Evolutionary conservation across 805 yeast species (phyloP), one percentile per base, ranked within the genome.

Genomic region (Candida nitratophila): DNA sequence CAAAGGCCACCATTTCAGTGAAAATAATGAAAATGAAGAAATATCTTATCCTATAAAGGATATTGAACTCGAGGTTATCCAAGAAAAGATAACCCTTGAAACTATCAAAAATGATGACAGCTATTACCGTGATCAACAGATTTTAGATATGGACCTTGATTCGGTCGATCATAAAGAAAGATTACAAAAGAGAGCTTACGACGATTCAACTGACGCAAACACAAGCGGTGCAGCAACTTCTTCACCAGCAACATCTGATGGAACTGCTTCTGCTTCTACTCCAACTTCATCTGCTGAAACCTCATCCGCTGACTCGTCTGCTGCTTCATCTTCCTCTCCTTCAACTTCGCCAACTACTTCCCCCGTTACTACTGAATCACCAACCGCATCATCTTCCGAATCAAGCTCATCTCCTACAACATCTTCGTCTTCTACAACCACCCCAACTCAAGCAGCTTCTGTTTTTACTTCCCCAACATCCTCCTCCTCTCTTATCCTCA

Each of bases 321-420:
- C 42, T 8, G 17, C 40, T 9, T 21, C 42, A 12, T 34, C 44
- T 22, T 27, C 22, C 54, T 24, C 41, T 62, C 17, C 9, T 19
- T 39, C 44, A 21, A 14, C 34, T n/a, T 14, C 42, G 1, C 27
- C 42, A 17, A 42, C 61, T 15, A 29, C 56, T 12, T n/a, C 57
- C 2, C 20, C 56, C 16, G 35, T 62, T 10, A 41, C 62, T n/a
- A n/a, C n/a, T n/a, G n/a, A n/a, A n/a, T n/a, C n/a, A n/a, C n/a
- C n/a, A n/a, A n/a, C n/a, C n/a, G n/a, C n/a, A n/a, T n/a, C n/a
- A n/a, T n/a, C n/a, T n/a, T n/a, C n/a, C n/a, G n/a, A n/a, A n/a
- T n/a, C n/a, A 17, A 45, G 60, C 5, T 26, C 60, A 7, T 39
- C 61, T 27, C 41, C 64, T 19, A 39, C 65, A 12, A 41, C 59